Conservation (phyloP, 176 grass and related monocot genomes). For the Oryza glumipatula region DNA sequence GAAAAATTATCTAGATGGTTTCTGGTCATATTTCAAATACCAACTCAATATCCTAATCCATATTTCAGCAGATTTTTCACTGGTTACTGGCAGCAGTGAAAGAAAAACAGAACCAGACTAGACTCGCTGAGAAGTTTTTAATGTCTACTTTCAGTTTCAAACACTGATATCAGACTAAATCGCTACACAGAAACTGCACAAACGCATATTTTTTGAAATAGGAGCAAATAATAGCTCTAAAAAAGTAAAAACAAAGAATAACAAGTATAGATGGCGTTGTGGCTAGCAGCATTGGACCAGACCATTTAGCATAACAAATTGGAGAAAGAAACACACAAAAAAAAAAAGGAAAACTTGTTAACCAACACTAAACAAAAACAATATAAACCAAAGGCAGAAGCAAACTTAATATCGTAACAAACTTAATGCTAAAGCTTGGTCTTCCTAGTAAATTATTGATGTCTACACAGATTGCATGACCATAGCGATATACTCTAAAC, state of each 20-base stretch:
- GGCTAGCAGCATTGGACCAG: neutral
- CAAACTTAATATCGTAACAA: neutral
- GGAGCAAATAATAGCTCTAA: neutral
- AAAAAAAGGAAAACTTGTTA: neutral
- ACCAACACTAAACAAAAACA: too few species aligned
- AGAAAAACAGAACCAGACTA: neutral
- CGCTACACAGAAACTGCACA: neutral
- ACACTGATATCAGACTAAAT: neutral
- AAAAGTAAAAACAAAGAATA: neutral
- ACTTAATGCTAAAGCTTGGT: neutral
- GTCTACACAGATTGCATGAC: neutral
- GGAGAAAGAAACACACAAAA: neutral
- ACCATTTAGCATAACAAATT: neutral
- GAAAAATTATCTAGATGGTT: neutral
- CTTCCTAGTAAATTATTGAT: neutral
- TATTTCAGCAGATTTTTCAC: neutral
- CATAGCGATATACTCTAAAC: neutral
- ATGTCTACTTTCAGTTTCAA: neutral
- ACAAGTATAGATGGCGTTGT: neutral
- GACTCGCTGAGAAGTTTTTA: neutral
- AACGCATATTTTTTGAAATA: neutral
- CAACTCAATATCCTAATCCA: neutral
- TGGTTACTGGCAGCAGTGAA: neutral
- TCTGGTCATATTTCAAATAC: neutral
- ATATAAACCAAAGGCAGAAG: neutral